Conservation (phyloP, 2,329 filamentous ascomycete genomes). For the Trichoderma pleuroti region DNA sequence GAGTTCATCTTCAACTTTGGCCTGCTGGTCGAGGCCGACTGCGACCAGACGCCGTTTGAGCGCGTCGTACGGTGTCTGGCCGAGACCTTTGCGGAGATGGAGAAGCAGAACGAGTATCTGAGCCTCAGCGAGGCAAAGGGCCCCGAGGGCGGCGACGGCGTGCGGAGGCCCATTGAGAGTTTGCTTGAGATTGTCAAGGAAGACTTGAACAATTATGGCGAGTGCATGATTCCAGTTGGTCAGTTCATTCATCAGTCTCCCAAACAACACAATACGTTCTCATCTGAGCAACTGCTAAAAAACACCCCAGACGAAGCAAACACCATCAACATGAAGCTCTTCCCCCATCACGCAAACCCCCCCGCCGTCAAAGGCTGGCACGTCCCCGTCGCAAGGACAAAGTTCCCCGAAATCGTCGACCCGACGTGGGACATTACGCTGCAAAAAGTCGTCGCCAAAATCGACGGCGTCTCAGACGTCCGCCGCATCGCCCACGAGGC, state of each 20-base stretch:
- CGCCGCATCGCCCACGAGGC: constrained; percentile 80
- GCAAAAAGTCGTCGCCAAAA: constrained; percentile 74
- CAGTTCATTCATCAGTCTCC: constrained; percentile 34
- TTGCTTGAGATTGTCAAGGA: constrained; percentile 77
- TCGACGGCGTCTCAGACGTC: constrained; percentile 89
- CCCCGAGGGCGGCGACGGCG: constrained; percentile 36
- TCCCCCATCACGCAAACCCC: constrained; percentile 75
- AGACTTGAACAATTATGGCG: constrained; percentile 93
- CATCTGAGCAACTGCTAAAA: neutral
- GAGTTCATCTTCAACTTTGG: constrained; percentile 99
- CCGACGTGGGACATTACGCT: constrained; percentile 73
- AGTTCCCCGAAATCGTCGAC: constrained; percentile 60
- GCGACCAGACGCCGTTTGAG: constrained; percentile 75
- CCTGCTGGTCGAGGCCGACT: constrained; percentile 65
- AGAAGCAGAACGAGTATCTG: constrained; percentile 85
- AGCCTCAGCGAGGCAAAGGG: constrained; percentile 53
- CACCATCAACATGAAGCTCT: constrained; percentile 94
- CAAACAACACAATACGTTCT: neutral
- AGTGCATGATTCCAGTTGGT: constrained; percentile 98
- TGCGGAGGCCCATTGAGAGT: constrained; percentile 71
- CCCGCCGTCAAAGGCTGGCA: constrained; percentile 81
- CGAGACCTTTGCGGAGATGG: constrained; percentile 79
- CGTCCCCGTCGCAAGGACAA: constrained; percentile 75
- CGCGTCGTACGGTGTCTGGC: constrained; percentile 83
- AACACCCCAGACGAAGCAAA: constrained; percentile 71